Percentiles rank a stretch among this genome's conserved stretches.
These are phyloP conservation scores for Cinchona pubescens DNA, from an alignment of 257 asterid genomes.

Conservation along the genomic window DNA sequence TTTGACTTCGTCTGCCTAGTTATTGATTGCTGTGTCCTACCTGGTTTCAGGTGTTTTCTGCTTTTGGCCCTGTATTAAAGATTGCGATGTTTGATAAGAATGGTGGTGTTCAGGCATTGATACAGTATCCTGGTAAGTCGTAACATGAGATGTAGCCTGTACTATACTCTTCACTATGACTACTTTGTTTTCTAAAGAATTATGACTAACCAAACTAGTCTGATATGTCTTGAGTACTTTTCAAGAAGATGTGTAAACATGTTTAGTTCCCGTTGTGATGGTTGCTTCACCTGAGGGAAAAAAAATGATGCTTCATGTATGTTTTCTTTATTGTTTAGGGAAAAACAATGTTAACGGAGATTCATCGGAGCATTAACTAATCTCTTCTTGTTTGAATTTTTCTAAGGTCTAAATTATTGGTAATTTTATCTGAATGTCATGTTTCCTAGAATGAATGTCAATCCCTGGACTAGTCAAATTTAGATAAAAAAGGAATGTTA, in stretches of 20 bases:
- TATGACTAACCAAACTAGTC: background rate
- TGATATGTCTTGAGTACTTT: background rate
- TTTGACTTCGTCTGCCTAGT: conserved; percentile 1
- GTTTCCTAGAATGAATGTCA: background rate
- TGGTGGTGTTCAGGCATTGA: conserved; percentile 85
- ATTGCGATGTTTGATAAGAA: conserved; percentile 92
- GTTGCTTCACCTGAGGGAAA: background rate
- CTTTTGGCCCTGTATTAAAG: conserved; percentile 79
- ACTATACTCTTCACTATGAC: background rate
- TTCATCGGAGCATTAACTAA: background rate
- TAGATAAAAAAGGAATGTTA: background rate
- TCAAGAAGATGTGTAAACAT: background rate
- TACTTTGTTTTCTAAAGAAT: background rate
- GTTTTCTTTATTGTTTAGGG: background rate
- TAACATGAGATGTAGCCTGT: conserved; percentile 14
- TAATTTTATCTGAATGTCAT: background rate
- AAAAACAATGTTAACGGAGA: background rate
- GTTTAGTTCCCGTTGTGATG: background rate
- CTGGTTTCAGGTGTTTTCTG: conserved; percentile 60
- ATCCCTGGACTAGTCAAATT: background rate
- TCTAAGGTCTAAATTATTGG: background rate
- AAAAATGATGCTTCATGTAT: background rate
- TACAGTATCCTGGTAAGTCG: conserved; percentile 94
- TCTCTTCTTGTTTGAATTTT: background rate
- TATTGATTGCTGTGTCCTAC: conserved; percentile 13